Conservation (phyloP, 129 eudicot genomes). For the Apium graveolens region DNA sequence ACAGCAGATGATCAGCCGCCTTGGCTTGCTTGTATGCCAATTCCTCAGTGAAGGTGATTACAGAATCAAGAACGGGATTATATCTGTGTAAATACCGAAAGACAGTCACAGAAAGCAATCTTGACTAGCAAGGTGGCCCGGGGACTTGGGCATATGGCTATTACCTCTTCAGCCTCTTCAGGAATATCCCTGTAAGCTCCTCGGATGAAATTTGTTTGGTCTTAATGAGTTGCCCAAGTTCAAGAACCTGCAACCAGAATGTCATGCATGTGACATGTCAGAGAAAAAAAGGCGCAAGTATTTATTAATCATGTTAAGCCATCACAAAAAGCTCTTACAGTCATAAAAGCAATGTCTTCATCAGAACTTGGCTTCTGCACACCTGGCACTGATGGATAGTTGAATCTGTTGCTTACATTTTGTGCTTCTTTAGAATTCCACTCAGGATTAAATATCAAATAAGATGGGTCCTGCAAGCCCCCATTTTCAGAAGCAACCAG, state of each 20-base stretch:
- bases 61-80: conserved; percentile 75
- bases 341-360: conserved; percentile 92
- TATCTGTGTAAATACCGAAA: conserved; percentile 31
- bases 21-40: conserved; percentile 88
- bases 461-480: conserved; percentile 68
- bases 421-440: conserved; percentile 35
- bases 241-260: conserved; percentile 53
- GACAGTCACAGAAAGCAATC: not conserved
- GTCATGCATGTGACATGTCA: not conserved
- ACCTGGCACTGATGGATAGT: conserved; percentile 44
- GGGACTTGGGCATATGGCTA: not conserved
- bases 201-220: conserved; percentile 57
- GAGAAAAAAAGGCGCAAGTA: not conserved
- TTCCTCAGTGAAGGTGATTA: conserved; percentile 69
- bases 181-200: conserved; percentile 61
- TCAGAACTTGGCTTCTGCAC: conserved; percentile 60
- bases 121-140: not conserved
- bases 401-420: conserved; percentile 30
- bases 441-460: conserved; percentile 53
- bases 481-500: conserved; percentile 68
- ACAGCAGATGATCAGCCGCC: conserved; percentile 64
- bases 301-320: not conserved
- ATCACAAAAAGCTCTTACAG: conserved; percentile 37
- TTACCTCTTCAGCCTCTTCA: conserved; percentile 73
- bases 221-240: conserved; percentile 82